Percentiles rank a stretch among this genome's conserved stretches.
Conservation (phyloP, 768 basidiomycete genomes). For the Leccinum pellstonianum region DNA sequence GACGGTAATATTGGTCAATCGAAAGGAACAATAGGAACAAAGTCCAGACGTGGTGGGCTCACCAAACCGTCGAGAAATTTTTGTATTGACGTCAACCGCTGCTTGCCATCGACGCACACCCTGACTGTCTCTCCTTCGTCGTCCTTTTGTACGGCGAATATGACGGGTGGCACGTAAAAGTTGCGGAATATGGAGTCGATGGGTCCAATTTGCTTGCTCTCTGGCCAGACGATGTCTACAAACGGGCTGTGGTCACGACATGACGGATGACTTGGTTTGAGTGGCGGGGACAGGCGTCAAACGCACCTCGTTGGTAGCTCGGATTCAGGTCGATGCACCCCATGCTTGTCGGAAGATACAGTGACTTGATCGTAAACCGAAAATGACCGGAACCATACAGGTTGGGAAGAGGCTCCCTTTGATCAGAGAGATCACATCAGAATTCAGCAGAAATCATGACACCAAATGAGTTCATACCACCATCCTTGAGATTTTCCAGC, state of each 20-base stretch:
- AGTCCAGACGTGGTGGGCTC: constrained; percentile 9
- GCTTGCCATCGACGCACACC: constrained; percentile 55
- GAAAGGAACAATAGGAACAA: background rate
- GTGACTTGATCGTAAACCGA: too few species aligned
- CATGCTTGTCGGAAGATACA: too few species aligned
- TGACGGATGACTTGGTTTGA: background rate
- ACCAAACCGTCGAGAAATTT: constrained; percentile 49
- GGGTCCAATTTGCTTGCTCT: constrained; percentile 57
- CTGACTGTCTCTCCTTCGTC: constrained; percentile 40
- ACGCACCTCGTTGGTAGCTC: constrained; percentile 67
- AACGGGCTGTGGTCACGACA: background rate
- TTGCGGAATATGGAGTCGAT: constrained; percentile 54
- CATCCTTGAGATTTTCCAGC: too few species aligned
- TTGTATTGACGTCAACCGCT: constrained; percentile 47
- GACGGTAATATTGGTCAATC: constrained; percentile 8
- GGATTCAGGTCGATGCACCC: constrained; percentile 53
- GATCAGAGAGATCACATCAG: too few species aligned
- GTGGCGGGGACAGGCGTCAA: background rate
- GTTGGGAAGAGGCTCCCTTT: too few species aligned
- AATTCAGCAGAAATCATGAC: too few species aligned
- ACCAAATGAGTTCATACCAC: too few species aligned
- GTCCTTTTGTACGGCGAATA: constrained; percentile 44
- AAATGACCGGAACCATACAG: too few species aligned
- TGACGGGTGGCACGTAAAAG: constrained; percentile 51
- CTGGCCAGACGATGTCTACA: constrained; percentile 78